Evolutionary conservation across 495 filamentous ascomycete species (phyloP).

Genomic region (Aeminium ludgeri): DNA sequence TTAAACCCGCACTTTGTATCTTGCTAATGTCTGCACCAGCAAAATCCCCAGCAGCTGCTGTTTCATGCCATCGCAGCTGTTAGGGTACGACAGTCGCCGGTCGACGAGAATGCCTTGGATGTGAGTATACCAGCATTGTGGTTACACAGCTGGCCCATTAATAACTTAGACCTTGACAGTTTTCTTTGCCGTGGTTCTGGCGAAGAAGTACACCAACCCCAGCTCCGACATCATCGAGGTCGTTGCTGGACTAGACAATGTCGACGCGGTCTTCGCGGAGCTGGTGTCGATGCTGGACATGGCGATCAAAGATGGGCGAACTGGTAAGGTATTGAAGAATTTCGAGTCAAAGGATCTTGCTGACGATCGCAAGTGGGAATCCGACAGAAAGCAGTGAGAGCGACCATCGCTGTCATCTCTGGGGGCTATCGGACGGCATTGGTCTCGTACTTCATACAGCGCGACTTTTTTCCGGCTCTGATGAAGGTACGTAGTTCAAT

Average conservation of each 20-base stretch:
- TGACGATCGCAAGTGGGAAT: conserved; percentile 39
- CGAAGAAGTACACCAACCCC: conserved; percentile 87
- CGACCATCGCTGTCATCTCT: conserved; percentile 69
- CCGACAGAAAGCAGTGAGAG: conserved; percentile 61
- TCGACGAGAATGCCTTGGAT: conserved; percentile 72
- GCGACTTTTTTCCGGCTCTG: conserved; percentile 82
- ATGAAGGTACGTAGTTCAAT: conserved; percentile 57
- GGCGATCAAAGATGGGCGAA: conserved; percentile 62
- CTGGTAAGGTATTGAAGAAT: conserved; percentile 33
- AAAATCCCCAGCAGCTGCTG: conserved; percentile 66
- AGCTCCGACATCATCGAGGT: conserved; percentile 88
- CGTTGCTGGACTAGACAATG: conserved; percentile 70
- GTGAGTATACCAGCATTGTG: conserved; percentile 34
- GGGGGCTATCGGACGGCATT: conserved; percentile 88
- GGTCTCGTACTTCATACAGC: conserved; percentile 85
- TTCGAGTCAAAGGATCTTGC: not conserved
- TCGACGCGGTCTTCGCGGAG: conserved; percentile 71
- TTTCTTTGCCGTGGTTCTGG: conserved; percentile 63
- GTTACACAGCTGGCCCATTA: conserved; percentile 19
- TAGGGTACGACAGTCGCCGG: conserved; percentile 40
- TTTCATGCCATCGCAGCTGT: conserved; percentile 50
- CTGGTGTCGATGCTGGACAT: conserved; percentile 70
- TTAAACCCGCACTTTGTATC: not conserved
- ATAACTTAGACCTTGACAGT: conserved; percentile 67
- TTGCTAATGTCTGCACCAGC: conserved; percentile 20